A percentile compares a stretch with the other conserved stretches of the same genome.
These are phyloP conservation scores for Allium fistulosum DNA, from an alignment of 106 monocot species.

Conservation along the genomic window DNA sequence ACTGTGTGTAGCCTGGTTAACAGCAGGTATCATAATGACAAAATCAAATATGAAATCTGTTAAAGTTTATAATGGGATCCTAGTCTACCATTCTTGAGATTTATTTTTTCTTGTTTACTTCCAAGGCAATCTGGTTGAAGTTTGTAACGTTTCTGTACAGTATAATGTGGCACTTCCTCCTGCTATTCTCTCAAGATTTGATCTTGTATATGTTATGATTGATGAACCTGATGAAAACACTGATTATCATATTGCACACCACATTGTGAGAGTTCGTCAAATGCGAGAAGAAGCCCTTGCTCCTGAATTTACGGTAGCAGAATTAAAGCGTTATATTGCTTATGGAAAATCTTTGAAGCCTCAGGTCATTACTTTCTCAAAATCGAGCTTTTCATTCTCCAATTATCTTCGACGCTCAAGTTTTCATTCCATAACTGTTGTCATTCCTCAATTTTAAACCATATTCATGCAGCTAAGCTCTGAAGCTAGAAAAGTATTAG, in stretches of 20 bases:
- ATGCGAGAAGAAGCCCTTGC: slow-evolving; percentile 85
- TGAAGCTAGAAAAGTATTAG: slow-evolving; percentile 79
- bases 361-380: slow-evolving; percentile 29
- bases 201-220: slow-evolving; percentile 88
- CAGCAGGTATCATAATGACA: neutral
- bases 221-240: slow-evolving; percentile 96
- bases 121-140: neutral
- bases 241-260: slow-evolving; percentile 96
- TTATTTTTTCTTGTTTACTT: neutral
- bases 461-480: slow-evolving; percentile 53
- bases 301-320: slow-evolving; percentile 78
- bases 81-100: too few relatives aligned
- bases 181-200: slow-evolving; percentile 77
- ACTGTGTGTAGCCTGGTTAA: neutral
- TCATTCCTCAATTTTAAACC: neutral
- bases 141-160: slow-evolving; percentile 26
- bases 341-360: slow-evolving; percentile 92
- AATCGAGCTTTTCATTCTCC: neutral
- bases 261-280: slow-evolving; percentile 98
- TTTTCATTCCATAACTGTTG: neutral
- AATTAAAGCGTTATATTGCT: slow-evolving; percentile 87
- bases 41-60: too few relatives aligned
- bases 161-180: slow-evolving; percentile 93
- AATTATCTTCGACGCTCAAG: neutral
- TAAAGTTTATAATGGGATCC: too few relatives aligned